A percentile compares a stretch with the other conserved stretches of the same genome.
phyloP scores from a whole-genome alignment of 495 filamentous ascomycete species.

The Talaromyces wortmannii region DNA sequence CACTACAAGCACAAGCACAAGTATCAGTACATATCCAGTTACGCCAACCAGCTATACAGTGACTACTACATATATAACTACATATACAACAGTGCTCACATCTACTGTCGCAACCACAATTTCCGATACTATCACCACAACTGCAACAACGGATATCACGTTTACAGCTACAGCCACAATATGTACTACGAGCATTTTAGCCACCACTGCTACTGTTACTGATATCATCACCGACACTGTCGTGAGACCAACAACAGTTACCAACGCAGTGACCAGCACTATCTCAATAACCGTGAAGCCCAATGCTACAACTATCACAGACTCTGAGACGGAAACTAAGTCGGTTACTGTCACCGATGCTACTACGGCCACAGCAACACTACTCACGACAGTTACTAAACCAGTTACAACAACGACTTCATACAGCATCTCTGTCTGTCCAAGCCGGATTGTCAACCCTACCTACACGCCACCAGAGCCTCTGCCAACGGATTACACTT shows the following conservation, averaged over 20 bases:
- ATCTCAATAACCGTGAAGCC: constrained; percentile 3
- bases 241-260: constrained; percentile 10
- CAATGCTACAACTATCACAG: not conserved
- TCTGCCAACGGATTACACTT: constrained; percentile 9
- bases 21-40: not conserved
- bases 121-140: constrained; percentile 2
- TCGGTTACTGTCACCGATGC: constrained; percentile 21
- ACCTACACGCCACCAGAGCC: constrained; percentile 20
- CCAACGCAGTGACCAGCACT: not conserved
- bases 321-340: constrained; percentile 9
- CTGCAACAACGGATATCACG: constrained; percentile 2
- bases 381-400: constrained; percentile 2
- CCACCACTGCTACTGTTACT: constrained; percentile 9
- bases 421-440: constrained; percentile 20
- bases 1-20: not conserved
- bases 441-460: constrained; percentile 22
- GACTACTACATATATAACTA: constrained; percentile 2
- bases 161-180: constrained; percentile 8
- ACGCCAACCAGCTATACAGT: constrained; percentile 2
- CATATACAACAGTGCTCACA: constrained; percentile 2
- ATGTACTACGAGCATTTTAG: not conserved
- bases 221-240: constrained; percentile 16
- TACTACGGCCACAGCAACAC: constrained; percentile 10
- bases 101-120: constrained; percentile 5
- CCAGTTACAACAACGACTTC: constrained; percentile 11